phyloP scores from a whole-genome alignment of 306 rosid genomes.

The Datisca glomerata region DNA sequence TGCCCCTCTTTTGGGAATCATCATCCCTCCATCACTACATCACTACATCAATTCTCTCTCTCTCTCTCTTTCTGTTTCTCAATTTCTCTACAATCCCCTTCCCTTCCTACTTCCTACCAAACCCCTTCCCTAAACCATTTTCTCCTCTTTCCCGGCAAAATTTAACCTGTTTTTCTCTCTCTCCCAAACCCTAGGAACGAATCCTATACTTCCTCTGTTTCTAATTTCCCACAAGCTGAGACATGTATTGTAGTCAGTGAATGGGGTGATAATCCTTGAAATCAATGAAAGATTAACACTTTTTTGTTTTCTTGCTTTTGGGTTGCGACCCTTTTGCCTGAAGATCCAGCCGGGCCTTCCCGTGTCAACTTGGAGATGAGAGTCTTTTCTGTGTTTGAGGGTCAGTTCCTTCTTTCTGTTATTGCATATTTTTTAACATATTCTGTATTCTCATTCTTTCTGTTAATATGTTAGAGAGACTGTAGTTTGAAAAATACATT shows the following conservation, averaged over 20 bases:
- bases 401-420: background rate
- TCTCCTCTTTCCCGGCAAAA: constrained; percentile 17
- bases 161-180: constrained; percentile 9
- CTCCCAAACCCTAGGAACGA: constrained; percentile 12
- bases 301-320: no score
- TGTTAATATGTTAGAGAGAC: background rate
- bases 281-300: no score
- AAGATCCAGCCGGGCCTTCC: background rate
- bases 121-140: constrained; percentile 5
- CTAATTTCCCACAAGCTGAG: background rate
- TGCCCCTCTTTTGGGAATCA: constrained; percentile 6
- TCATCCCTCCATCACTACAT: constrained; percentile 6
- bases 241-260: background rate
- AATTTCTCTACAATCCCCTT: background rate
- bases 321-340: background rate
- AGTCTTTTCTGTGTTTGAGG: background rate
- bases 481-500: background rate
- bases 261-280: no score
- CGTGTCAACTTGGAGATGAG: background rate
- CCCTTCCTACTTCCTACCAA: background rate
- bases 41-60: constrained; percentile 6
- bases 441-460: background rate
- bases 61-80: constrained; percentile 3
- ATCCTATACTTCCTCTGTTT: background rate
- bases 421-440: background rate